Evolutionary conservation across 208 protist genomes (phyloP).

Genomic region (Leishmania turanica): DNA sequence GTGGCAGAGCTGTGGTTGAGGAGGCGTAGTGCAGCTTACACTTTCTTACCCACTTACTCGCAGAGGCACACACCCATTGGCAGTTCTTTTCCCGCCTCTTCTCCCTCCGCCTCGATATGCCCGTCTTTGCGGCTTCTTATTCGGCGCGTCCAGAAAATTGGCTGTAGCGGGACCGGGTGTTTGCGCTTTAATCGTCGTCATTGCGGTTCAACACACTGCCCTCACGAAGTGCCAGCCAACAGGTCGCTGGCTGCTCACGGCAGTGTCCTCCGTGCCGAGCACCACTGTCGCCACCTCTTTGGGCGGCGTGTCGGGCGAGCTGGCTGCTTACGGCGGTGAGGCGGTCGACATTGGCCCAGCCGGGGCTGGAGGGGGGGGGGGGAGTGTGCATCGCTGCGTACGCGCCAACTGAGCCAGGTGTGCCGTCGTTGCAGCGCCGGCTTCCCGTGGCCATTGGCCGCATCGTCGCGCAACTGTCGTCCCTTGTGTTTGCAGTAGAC

Average conservation of each 20-base stretch:
- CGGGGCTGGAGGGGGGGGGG: conserved; percentile 57
- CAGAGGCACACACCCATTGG: background rate
- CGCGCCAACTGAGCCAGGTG: conserved; percentile 18
- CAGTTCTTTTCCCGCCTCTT: background rate
- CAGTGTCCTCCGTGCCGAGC: background rate
- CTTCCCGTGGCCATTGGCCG: conserved; percentile 63
- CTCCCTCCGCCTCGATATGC: no score
- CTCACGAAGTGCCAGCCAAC: background rate
- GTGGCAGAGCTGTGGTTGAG: background rate
- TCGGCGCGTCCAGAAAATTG: background rate
- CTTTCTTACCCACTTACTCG: background rate
- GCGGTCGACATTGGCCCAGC: conserved; percentile 36
- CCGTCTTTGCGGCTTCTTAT: background rate
- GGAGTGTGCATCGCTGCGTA: conserved; percentile 66
- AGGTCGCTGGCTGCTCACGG: conserved; percentile 5
- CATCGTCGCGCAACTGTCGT: conserved; percentile 74
- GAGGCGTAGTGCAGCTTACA: background rate
- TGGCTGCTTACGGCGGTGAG: conserved; percentile 6
- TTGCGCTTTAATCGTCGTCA: background rate
- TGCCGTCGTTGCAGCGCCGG: conserved; percentile 26
- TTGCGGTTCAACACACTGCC: background rate
- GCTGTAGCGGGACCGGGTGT: background rate
- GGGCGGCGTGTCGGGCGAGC: background rate
- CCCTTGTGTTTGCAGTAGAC: conserved; percentile 69
- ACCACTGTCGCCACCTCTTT: background rate